These are phyloP conservation scores for Trifolium dubium DNA, from an alignment of 306 rosid genomes.

Conservation along the genomic window DNA sequence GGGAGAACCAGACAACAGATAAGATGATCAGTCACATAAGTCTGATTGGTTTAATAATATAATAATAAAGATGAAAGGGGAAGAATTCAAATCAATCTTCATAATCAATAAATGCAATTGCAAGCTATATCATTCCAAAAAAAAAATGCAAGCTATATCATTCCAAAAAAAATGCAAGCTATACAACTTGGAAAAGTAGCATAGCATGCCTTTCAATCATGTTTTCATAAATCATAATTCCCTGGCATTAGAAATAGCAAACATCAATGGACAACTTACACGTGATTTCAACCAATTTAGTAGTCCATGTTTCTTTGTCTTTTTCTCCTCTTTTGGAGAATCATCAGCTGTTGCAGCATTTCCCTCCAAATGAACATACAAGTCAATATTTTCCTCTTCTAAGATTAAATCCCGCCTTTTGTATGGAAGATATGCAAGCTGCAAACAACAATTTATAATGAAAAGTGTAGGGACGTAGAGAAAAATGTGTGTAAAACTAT, in stretches of 20 bases:
- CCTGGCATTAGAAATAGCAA: constrained; percentile 24
- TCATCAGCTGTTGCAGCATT: constrained; percentile 64
- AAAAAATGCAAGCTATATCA: too few relatives aligned
- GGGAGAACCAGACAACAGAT: constrained; percentile 34
- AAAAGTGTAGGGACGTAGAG: constrained; percentile 18
- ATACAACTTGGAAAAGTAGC: constrained; percentile 21
- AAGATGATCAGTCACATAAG: constrained; percentile 26
- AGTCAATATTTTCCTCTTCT: constrained; percentile 86
- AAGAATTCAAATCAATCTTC: constrained; percentile 31
- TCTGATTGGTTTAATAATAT: constrained; percentile 10
- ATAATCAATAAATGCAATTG: constrained; percentile 27
- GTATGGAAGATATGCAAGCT: constrained; percentile 97
- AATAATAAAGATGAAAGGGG: constrained; percentile 25
- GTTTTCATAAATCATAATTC: constrained; percentile 12
- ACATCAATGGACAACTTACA: constrained; percentile 56
- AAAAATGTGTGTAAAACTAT: not conserved
- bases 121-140: too few relatives aligned
- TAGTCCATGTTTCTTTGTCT: constrained; percentile 86
- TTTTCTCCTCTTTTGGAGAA: constrained; percentile 80
- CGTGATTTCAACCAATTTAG: constrained; percentile 92
- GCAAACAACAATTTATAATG: constrained; percentile 48
- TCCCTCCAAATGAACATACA: constrained; percentile 76
- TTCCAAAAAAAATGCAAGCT: not conserved
- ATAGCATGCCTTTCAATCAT: constrained; percentile 18
- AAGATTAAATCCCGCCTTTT: constrained; percentile 87